phyloP scores from a whole-genome alignment of 768 basidiomycete species.

The Hypsizygus marmoreus region DNA sequence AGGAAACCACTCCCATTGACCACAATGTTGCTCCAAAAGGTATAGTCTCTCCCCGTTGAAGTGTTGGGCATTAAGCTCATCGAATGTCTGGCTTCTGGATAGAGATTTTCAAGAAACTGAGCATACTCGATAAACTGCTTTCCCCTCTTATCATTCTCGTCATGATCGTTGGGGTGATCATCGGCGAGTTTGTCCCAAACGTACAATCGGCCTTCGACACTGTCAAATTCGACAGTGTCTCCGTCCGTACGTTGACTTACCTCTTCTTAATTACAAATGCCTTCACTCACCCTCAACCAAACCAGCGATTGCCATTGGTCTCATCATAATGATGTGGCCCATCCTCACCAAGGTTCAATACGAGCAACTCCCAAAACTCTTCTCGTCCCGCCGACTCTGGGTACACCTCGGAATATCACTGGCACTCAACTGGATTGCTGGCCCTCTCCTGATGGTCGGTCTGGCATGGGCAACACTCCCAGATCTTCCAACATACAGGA shows the following conservation, averaged over 20 bases:
- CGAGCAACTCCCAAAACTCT: constrained; percentile 61
- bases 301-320: constrained; percentile 83
- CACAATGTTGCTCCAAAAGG: constrained; percentile 16
- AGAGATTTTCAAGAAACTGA: constrained; percentile 22
- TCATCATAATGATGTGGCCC: constrained; percentile 91
- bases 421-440: constrained; percentile 78
- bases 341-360: constrained; percentile 77
- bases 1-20: background rate
- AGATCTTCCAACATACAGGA: constrained; percentile 72
- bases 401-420: constrained; percentile 68
- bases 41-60: background rate
- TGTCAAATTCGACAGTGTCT: constrained; percentile 67
- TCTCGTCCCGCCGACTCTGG: constrained; percentile 59
- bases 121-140: constrained; percentile 20
- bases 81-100: background rate
- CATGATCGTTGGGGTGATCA: constrained; percentile 77
- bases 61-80: background rate
- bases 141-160: constrained; percentile 58
- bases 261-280: no score
- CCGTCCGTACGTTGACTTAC: constrained; percentile 61
- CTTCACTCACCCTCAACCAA: no score
- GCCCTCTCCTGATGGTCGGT: constrained; percentile 83
- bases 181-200: constrained; percentile 65
- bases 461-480: constrained; percentile 85
- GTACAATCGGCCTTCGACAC: constrained; percentile 66